Base-by-base conservation (phyloP, 2,329 filamentous ascomycete genomes). In the Podosphaera xanthii region DNA sequence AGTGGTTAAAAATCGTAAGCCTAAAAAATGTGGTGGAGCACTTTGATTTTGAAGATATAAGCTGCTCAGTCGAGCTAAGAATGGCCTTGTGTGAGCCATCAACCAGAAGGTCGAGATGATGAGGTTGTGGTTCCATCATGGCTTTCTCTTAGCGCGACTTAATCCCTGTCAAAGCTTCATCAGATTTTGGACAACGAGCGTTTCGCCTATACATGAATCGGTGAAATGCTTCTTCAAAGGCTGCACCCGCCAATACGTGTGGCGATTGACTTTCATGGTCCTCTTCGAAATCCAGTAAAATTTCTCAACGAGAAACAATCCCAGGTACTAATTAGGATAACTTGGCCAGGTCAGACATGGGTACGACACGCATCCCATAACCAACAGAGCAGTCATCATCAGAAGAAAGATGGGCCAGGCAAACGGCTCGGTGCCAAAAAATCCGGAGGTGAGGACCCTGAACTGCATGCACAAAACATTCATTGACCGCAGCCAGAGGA, bases 371-470 rank as follows among this genome's bases (percentile, higher is more conserved):
- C 69, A 2, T 66, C 65, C 31, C 68, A 69, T 69, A 83, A 83
- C 69, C 75, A 79, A 52, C 81, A 84, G 72, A 81, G 81, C 70
- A 78, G 78, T 57, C 83, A 83, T 72, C 94, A 86, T 22, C 48
- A 52, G 68, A 79, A 80, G 64, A 83, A 83, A 68, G 78, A 85
- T 66, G 81, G 82, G 3, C 76, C 83, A 1, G 84, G 84, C 66
- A 95, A 95, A 75, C 88, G 95, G 70, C 75, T 98, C 65, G 92
- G 92, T 65, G 90, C 91, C 4, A 98, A 98, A 77, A 88, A 91
- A 72, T 84, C 84, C 22, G 88, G 87, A 71, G 91, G 87, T 86
- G 76, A 50, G 80, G 66, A 34, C 57, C 31, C 22, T 35, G 46
- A 14, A 44, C 12, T 52, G 44, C 4, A 7, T 34, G 33, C 8